Evolutionary conservation across 257 asterid species (phyloP), one percentile per base, ranked within the genome.

Genomic region (Lycium barbarum): DNA sequence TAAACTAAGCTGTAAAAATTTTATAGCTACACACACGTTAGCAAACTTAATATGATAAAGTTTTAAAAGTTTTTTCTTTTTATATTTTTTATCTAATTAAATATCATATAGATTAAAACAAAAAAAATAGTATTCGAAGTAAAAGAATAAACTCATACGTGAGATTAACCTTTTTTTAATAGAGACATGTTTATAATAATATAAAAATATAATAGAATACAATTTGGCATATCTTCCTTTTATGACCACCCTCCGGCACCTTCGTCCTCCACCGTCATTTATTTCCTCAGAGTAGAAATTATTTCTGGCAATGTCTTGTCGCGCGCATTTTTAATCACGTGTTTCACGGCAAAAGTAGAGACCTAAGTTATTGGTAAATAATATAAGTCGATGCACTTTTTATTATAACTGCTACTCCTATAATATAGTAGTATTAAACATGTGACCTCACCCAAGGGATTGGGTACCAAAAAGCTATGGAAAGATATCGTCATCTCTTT

Each of bases 251-350:
- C 59, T 54, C 59, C 17, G 6, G 5, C 18, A 62, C 67, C 80
- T n/a, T 73, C n/a, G 58, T 20, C 58, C 58, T 72, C 58, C 80
- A 43, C 57, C 57, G 80, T 47, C 81, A 47, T 47, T 73, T 47
- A 20, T 26, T 26, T 62, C 38, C 10, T n/a, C 36, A 10, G 10
- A 45, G 33, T 49, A 49, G 14, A 74, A 74, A 12, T 51, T 51
- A 22, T 51, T 26, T 76, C 13, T 22, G 82, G 45, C 17, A 22
- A 20, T 73, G 18, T 73, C 81, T 73, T 73, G 81, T 74, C 45
- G 14, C n/a, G 22, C 43, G 13, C 12, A 74, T 26, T 10, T 74
- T 47, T 51, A 22, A 2, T 22, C 20, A 74, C 43, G 81, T 22
- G 3, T 72, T 43, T 22, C 58, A 1, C 9, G 15, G 13, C 22